Evolutionary conservation across 306 rosid species (phyloP).

Genomic region (Dryas drummondii): DNA sequence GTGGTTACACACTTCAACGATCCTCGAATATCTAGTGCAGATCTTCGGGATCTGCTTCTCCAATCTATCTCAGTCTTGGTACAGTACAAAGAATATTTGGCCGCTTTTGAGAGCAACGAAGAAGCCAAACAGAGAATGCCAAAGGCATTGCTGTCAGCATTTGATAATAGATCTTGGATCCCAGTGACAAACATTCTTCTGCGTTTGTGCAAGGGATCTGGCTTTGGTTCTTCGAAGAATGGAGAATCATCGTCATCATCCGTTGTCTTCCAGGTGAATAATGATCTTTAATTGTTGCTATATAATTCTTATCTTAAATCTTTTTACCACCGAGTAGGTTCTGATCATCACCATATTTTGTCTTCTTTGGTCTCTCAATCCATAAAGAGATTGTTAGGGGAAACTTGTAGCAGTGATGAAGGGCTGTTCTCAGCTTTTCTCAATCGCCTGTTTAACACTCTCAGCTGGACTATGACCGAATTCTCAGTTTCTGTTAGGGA

Average conservation of each 20-base stretch:
- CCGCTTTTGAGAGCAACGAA: constrained; percentile 80
- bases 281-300: neutral
- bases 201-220: constrained; percentile 90
- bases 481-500: constrained; percentile 92
- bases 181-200: constrained; percentile 86
- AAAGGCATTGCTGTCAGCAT: constrained; percentile 76
- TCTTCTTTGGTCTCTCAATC: constrained; percentile 28
- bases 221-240: constrained; percentile 81
- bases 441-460: constrained; percentile 91
- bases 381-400: constrained; percentile 73
- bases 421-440: constrained; percentile 87
- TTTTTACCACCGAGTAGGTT: constrained; percentile 25
- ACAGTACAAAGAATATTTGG: constrained; percentile 84
- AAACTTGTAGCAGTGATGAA: constrained; percentile 72
- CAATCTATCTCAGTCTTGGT: constrained; percentile 90
- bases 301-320: neutral
- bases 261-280: constrained; percentile 70
- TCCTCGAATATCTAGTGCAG: constrained; percentile 92
- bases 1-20: constrained; percentile 92
- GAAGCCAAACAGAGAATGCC: constrained; percentile 86
- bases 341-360: constrained; percentile 19
- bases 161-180: constrained; percentile 97
- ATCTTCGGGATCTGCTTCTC: constrained; percentile 92
- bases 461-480: constrained; percentile 99
- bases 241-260: constrained; percentile 85